A percentile compares a stretch with the other conserved stretches of the same genome.
phyloP scores from a whole-genome alignment of 2,329 filamentous ascomycete genomes.

The Beauveria varroae region DNA sequence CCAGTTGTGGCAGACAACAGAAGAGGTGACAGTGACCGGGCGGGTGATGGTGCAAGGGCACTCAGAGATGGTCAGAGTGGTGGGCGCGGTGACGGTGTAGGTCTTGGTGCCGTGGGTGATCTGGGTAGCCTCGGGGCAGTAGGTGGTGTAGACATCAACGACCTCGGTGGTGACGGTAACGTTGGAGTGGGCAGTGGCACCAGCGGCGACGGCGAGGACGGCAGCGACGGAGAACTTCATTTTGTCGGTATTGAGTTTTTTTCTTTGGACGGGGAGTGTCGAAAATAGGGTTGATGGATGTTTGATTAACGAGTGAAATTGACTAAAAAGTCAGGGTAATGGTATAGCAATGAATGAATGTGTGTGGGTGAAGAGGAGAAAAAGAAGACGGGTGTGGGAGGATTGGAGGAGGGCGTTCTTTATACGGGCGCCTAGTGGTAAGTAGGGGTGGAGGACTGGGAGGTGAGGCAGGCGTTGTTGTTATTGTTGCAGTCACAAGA shows the following conservation, averaged over 20 bases:
- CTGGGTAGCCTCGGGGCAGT: conserved; percentile 60
- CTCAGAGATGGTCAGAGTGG: conserved; percentile 63
- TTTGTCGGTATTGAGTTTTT: conserved; percentile 44
- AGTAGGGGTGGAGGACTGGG: background rate
- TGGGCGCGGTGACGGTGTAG: conserved; percentile 63
- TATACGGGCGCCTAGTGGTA: conserved; percentile 30
- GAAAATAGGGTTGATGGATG: conserved; percentile 19
- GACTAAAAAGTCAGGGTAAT: conserved; percentile 47
- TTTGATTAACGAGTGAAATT: conserved; percentile 47
- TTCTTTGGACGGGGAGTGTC: conserved; percentile 23
- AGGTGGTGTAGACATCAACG: conserved; percentile 60
- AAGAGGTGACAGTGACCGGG: conserved; percentile 45
- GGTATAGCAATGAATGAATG: conserved; percentile 32
- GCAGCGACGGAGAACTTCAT: conserved; percentile 56
- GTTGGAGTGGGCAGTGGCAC: conserved; percentile 43
- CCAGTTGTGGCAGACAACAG: conserved; percentile 48
- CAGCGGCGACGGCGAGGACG: conserved; percentile 43
- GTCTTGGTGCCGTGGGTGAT: conserved; percentile 57
- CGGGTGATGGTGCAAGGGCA: conserved; percentile 63
- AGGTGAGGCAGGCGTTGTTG: background rate
- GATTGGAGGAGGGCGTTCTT: conserved; percentile 36
- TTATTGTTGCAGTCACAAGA: too few species aligned
- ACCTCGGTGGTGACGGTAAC: conserved; percentile 50
- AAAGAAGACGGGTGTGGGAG: conserved; percentile 22
- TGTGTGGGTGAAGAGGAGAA: conserved; percentile 42